Evolutionary conservation across 1,139 yeast genomes (phyloP).

Genomic region (Pichia sp.): DNA sequence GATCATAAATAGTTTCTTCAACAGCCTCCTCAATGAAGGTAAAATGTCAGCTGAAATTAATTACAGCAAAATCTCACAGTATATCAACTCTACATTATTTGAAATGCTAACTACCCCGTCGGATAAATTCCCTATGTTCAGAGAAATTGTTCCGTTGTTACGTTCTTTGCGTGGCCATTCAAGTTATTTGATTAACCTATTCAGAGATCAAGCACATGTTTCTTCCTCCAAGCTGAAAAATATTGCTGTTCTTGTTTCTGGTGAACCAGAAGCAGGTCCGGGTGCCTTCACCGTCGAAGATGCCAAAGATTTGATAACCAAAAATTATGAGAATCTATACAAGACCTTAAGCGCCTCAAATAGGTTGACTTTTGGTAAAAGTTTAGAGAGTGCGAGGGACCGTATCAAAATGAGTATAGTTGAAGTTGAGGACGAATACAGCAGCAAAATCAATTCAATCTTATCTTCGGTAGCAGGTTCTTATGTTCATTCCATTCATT

Average conservation of each 20-base stretch:
- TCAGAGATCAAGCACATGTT: constrained; percentile 67
- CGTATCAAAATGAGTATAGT: constrained; percentile 58
- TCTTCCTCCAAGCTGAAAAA: constrained; percentile 74
- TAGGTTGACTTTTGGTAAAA: constrained; percentile 63
- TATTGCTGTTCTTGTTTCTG: constrained; percentile 84
- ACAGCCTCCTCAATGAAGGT: constrained; percentile 23
- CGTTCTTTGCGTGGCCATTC: constrained; percentile 85
- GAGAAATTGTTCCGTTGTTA: constrained; percentile 82
- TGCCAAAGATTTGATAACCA: constrained; percentile 64
- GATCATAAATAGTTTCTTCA: constrained; percentile 66
- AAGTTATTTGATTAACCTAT: constrained; percentile 69
- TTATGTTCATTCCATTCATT: constrained; percentile 36
- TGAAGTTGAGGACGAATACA: constrained; percentile 53
- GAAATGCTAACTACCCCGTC: constrained; percentile 17
- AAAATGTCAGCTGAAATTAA: constrained; percentile 14
- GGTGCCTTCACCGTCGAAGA: constrained; percentile 78
- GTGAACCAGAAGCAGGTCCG: constrained; percentile 92
- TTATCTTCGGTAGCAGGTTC: constrained; percentile 74
- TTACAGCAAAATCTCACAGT: constrained; percentile 11
- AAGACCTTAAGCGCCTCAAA: constrained; percentile 61
- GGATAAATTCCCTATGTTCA: constrained; percentile 46
- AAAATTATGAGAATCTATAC: constrained; percentile 58
- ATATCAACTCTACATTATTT: constrained; percentile 7
- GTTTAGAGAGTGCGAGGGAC: constrained; percentile 72
- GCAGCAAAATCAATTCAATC: constrained; percentile 53